Evolutionary conservation across 192 early-diverging fungal genomes (phyloP), one percentile per base, ranked within the genome.

Genomic region (Rhizophlyctis rosea): DNA sequence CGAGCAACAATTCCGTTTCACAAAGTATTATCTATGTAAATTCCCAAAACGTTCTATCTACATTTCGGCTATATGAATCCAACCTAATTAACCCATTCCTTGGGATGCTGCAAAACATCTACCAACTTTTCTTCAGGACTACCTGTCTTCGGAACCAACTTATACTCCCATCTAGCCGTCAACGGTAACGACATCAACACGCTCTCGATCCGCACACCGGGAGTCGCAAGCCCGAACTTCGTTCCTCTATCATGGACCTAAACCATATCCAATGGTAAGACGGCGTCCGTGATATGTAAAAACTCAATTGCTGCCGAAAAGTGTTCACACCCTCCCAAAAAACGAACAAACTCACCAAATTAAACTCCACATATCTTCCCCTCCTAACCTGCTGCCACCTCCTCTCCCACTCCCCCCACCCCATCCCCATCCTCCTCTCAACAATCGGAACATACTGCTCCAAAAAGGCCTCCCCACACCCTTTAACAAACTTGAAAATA

Each of bases 281-380:
- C n/a, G n/a, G n/a, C n/a, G n/a, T n/a, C n/a, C n/a, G n/a, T n/a
- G 47, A n/a, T 1, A 24, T 11, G 39, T 52, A n/a, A 61, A 50
- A 16, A 7, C 7, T 44, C 39, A 44, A 4, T 23, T 24, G 69
- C 67, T 23, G 1, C 39, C 0, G 11, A 61, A 25, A 28, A n/a
- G 28, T 29, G 21, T 4, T 36, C 23, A 0, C 32, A 0, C 5
- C 2, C 28, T 1, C 47, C 67, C 3, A 29, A 0, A 34, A 13
- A 25, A 34, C n/a, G n/a, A n/a, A 30, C 47, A 13, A 9, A 71
- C 72, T 23, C 47, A 97, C 90, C 67, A 99, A 75, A 69, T 99
- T 99, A 73, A 99, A 99, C 68, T 99, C 96, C 27, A 93, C 95
- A 76, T 99, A 99, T 31, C 93, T 82, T 9, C 96, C 96, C 36